A percentile compares a stretch with the other conserved stretches of the same genome.
Conservation (phyloP, 306 rosid species). For the Heteromeles arbutifolia region DNA sequence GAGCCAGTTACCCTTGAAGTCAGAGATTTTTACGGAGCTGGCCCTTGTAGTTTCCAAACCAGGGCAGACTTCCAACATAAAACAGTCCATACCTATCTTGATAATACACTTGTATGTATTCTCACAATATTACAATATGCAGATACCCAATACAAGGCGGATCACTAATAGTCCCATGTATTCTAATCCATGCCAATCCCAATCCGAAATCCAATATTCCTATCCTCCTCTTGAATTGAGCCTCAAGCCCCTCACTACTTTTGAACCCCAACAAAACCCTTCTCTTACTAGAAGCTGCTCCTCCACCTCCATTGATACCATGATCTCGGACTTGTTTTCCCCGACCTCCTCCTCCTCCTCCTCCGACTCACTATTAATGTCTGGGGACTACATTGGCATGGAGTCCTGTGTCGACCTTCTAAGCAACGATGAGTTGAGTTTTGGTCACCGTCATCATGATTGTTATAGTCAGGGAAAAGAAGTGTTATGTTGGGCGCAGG, state of each 20-base stretch:
- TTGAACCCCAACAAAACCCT: background rate
- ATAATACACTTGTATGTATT: background rate
- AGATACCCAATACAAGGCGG: background rate
- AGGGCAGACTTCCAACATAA: no score
- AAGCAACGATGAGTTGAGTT: background rate
- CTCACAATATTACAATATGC: background rate
- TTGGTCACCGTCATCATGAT: background rate
- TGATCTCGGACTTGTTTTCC: background rate
- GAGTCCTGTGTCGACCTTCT: constrained; percentile 57
- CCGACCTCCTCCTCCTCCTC: background rate
- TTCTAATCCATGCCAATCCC: background rate
- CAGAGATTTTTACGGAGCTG: constrained; percentile 30
- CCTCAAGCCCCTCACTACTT: background rate
- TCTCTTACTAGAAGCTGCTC: background rate
- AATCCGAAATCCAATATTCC: background rate
- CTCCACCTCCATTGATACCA: background rate
- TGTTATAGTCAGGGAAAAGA: background rate
- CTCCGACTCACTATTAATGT: background rate
- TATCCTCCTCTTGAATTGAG: background rate
- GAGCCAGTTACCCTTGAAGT: background rate
- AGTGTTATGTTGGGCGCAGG: background rate
- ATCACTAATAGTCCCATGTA: background rate
- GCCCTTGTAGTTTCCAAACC: background rate
- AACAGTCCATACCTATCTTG: background rate
- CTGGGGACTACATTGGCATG: constrained; percentile 43